phyloP scores from a whole-genome alignment of 345 rosid species.

The Pistacia integerrima region DNA sequence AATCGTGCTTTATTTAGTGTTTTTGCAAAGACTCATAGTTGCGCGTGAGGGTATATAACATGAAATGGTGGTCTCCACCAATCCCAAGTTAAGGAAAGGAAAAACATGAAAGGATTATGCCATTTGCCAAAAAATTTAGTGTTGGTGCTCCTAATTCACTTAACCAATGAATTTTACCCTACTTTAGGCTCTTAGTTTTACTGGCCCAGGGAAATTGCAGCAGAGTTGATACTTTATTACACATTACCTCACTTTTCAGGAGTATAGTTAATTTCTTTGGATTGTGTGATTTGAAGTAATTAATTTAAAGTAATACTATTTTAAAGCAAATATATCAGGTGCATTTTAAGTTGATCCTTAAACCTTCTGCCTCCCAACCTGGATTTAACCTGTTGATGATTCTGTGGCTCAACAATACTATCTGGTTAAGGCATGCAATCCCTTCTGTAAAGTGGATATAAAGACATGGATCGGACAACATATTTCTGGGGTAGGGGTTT shows the following conservation, averaged over 20 bases:
- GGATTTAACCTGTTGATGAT: constrained; percentile 25
- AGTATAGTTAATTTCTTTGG: not conserved
- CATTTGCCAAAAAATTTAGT: not conserved
- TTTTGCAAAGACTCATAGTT: not conserved
- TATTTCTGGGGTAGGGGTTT: too few species aligned
- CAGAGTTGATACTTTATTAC: not conserved
- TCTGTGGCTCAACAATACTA: constrained; percentile 21
- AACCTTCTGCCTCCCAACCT: constrained; percentile 22
- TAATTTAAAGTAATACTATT: constrained; percentile 3
- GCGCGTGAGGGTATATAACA: not conserved
- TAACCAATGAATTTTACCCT: not conserved
- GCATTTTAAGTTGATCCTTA: constrained; percentile 28
- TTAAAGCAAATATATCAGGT: constrained; percentile 20
- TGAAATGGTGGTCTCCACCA: not conserved
- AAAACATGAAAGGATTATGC: not conserved
- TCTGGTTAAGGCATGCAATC: constrained; percentile 2
- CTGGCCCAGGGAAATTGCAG: not conserved
- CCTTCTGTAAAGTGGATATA: constrained; percentile 11
- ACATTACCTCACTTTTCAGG: not conserved
- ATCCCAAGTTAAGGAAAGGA: not conserved
- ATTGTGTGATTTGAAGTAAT: not conserved
- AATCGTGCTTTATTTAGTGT: not conserved
- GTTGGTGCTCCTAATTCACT: not conserved
- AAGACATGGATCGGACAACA: too few species aligned
- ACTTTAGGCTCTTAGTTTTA: not conserved